These are phyloP conservation scores for Pseudogymnoascus sp. DNA, from an alignment of 2,329 filamentous ascomycete genomes.

Conservation along the genomic window DNA sequence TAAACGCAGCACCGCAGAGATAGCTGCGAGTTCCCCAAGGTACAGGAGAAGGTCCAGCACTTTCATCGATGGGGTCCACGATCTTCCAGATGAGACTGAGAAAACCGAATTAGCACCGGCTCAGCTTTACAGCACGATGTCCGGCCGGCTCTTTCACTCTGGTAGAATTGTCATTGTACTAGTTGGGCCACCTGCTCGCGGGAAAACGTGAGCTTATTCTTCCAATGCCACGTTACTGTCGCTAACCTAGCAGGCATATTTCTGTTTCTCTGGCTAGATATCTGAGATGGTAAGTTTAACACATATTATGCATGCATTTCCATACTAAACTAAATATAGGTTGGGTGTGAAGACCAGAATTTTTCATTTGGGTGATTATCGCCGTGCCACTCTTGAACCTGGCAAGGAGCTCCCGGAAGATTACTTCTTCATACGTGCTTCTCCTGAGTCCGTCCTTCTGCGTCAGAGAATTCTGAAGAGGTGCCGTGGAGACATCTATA, in stretches of 20 bases:
- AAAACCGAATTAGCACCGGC: conserved; percentile 75
- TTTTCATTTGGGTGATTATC: conserved; percentile 95
- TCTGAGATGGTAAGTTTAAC: conserved; percentile 62
- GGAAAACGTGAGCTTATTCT: conserved; percentile 66
- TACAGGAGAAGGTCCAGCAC: conserved; percentile 91
- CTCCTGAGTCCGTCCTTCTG: conserved; percentile 82
- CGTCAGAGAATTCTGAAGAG: conserved; percentile 97
- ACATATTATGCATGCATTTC: background rate
- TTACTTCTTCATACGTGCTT: conserved; percentile 95
- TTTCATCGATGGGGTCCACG: conserved; percentile 95
- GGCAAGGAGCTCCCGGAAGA: conserved; percentile 85
- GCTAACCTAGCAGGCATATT: conserved; percentile 56
- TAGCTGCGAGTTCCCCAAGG: conserved; percentile 80
- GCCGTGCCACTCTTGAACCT: conserved; percentile 78
- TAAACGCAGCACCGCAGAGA: conserved; percentile 66
- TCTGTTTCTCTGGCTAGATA: conserved; percentile 93
- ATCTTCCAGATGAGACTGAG: conserved; percentile 64
- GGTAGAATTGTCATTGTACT: conserved; percentile 96
- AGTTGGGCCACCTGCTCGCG: conserved; percentile 86
- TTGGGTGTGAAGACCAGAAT: conserved; percentile 96
- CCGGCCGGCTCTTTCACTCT: conserved; percentile 91
- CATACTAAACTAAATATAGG: conserved; percentile 37
- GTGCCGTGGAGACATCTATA: conserved; percentile 93
- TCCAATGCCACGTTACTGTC: background rate
- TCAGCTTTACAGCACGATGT: conserved; percentile 97